phyloP scores from a whole-genome alignment of 441 rosid species.

The Populus tomentosa region DNA sequence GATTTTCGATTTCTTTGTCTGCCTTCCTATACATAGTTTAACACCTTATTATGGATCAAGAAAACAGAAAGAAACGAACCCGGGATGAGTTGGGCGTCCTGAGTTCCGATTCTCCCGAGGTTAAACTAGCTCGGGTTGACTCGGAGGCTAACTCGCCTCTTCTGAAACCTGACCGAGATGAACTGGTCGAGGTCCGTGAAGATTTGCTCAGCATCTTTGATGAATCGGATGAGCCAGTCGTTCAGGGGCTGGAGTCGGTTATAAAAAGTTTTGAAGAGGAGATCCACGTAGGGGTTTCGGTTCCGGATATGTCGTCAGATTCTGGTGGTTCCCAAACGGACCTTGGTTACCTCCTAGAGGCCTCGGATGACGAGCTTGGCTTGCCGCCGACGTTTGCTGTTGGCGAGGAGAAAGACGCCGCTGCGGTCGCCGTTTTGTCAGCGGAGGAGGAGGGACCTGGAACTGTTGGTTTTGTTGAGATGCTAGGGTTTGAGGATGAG shows the following conservation, averaged over 20 bases:
- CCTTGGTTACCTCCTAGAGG: conserved; percentile 65
- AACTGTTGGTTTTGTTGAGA: conserved; percentile 6
- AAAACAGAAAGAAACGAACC: conserved; percentile 29
- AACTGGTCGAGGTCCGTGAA: conserved; percentile 10
- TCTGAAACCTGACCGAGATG: background rate
- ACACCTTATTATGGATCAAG: background rate
- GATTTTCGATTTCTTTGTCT: background rate
- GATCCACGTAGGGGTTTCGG: conserved; percentile 29
- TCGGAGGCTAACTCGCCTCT: conserved; percentile 7
- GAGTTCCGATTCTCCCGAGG: conserved; percentile 12
- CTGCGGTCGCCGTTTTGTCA: background rate
- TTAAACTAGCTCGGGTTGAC: conserved; percentile 10
- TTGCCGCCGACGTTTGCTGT: conserved; percentile 49
- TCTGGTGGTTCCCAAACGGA: conserved; percentile 47
- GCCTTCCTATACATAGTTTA: background rate
- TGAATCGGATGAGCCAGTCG: conserved; percentile 36
- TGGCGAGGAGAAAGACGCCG: conserved; percentile 4
- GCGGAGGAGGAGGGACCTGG: conserved; percentile 17
- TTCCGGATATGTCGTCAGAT: conserved; percentile 20
- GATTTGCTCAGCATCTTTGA: conserved; percentile 31
- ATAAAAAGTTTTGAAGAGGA: conserved; percentile 77
- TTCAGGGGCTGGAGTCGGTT: conserved; percentile 62
- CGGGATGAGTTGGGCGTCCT: conserved; percentile 11
- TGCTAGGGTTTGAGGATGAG: conserved; percentile 24
- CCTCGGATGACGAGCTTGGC: conserved; percentile 91